These are phyloP conservation scores for Candida chauliodis DNA, from an alignment of 805 yeast genomes.

Conservation along the genomic window DNA sequence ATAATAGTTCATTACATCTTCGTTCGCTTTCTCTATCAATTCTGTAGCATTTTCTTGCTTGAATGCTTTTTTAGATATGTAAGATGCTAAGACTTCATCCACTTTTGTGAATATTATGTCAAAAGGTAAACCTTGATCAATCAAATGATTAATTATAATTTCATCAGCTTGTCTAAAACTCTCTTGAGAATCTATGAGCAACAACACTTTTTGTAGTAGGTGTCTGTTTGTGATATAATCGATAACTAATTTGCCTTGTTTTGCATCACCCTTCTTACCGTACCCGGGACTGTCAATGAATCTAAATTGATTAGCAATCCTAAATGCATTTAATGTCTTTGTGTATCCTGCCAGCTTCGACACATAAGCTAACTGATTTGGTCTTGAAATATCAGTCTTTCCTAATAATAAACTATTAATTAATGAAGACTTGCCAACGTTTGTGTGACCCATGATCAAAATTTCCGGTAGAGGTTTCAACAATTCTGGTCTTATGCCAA, in stretches of 20 bases:
- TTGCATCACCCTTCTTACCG: conserved; percentile 61
- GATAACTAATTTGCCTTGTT: conserved; percentile 69
- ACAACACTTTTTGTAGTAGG: conserved; percentile 53
- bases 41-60: conserved; percentile 8
- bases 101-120: conserved; percentile 76
- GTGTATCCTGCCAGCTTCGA: conserved; percentile 57
- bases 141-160: conserved; percentile 47
- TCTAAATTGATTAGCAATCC: conserved; percentile 58
- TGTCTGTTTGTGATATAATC: conserved; percentile 57
- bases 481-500: conserved; percentile 32
- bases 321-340: conserved; percentile 67
- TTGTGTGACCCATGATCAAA: conserved; percentile 73
- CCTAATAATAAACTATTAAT: conserved; percentile 55
- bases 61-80: conserved; percentile 11
- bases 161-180: conserved; percentile 61
- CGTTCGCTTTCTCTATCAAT: conserved; percentile 20
- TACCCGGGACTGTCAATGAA: conserved; percentile 90
- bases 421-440: conserved; percentile 82
- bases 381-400: conserved; percentile 24
- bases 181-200: conserved; percentile 57
- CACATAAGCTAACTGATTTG: conserved; percentile 43
- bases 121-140: conserved; percentile 57
- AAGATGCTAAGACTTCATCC: conserved; percentile 46
- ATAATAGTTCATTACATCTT: conserved; percentile 23
- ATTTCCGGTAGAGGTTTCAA: conserved; percentile 59